Base-by-base conservation (phyloP, 805 yeast species). In the Debaryomyces castellii region DNA sequence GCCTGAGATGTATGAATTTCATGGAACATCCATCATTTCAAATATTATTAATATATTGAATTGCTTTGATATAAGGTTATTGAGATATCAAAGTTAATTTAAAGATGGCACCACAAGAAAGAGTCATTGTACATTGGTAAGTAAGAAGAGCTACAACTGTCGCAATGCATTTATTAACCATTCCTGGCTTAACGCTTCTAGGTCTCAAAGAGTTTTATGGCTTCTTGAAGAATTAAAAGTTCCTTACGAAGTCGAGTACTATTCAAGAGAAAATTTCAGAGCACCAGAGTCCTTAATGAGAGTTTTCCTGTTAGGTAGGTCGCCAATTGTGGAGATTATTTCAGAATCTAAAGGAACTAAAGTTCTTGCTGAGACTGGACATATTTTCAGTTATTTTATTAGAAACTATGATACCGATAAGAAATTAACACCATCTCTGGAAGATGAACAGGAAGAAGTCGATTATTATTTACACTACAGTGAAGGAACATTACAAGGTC, bases 401-500 rank as follows among this genome's bases (percentile, higher is more conserved):
- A 56, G 59, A 18, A 64, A 79, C 48, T 82, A 74, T 54, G 88
- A 84, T 53, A 55, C 57, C 18, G 52, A 58, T 2, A 58, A 68
- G 12, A 64, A 59, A 17, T 63, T 81, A 43, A 58, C 51, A 7
- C 77, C 79, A 22, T 47, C 48, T 5, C 58, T 63, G 38, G 71
- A 60, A 6, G 68, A 69, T 5, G 80, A 74, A 17, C 62, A 63
- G 39, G 73, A 74, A 16, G 47, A 62, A 34, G 74, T 80, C 28
- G 77, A 76, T 47, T 83, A 77, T 57, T 81, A 65, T 50, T 61
- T 80, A 36, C 80, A 80, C 55, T 81, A 76, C 52, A 59, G 77
- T n/a, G 92, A 86, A 60, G 87, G 82, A 1, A 73, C 87, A 18
- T 58, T 85, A 14, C 82, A 78, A 58, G 80, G 81, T 4, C 63